These are phyloP conservation scores for Rostrohypoxylon terebratum DNA, from an alignment of 495 filamentous ascomycete species.

Conservation along the genomic window DNA sequence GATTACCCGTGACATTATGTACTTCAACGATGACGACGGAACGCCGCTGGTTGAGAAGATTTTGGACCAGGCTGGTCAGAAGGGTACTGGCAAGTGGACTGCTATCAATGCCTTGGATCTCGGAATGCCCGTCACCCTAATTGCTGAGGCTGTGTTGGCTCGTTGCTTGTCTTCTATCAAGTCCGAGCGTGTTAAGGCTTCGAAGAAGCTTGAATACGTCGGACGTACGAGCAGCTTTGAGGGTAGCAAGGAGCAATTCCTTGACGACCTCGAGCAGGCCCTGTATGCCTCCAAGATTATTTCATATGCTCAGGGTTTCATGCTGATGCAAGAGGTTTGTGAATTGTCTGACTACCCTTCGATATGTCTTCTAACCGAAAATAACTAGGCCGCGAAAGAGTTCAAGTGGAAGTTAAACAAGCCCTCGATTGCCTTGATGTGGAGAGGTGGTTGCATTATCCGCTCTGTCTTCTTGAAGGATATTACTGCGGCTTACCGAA, in stretches of 20 bases:
- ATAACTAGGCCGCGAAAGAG: conserved; percentile 82
- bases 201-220: conserved; percentile 74
- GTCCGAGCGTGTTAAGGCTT: conserved; percentile 87
- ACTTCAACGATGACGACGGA: conserved; percentile 95
- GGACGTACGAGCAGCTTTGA: conserved; percentile 83
- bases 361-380: conserved; percentile 34
- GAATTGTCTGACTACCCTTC: neutral
- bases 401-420: conserved; percentile 99
- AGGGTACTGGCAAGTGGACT: conserved; percentile 99
- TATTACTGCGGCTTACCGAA: conserved; percentile 96
- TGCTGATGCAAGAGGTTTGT: conserved; percentile 98
- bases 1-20: conserved; percentile 97
- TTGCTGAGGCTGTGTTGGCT: conserved; percentile 95
- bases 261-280: conserved; percentile 97
- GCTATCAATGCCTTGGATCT: conserved; percentile 98
- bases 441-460: conserved; percentile 99
- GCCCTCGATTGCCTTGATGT: conserved; percentile 99
- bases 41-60: conserved; percentile 96
- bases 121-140: conserved; percentile 98
- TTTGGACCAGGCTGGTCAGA: conserved; percentile 97
- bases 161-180: conserved; percentile 95
- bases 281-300: conserved; percentile 99
- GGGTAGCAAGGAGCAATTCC: conserved; percentile 90
- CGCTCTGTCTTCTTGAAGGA: conserved; percentile 99
- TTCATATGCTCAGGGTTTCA: conserved; percentile 99